Percentiles rank a stretch among this genome's conserved stretches.
Evolutionary conservation across 2,329 filamentous ascomycete genomes (phyloP).

Genomic region (Sarocladium kiliense): DNA sequence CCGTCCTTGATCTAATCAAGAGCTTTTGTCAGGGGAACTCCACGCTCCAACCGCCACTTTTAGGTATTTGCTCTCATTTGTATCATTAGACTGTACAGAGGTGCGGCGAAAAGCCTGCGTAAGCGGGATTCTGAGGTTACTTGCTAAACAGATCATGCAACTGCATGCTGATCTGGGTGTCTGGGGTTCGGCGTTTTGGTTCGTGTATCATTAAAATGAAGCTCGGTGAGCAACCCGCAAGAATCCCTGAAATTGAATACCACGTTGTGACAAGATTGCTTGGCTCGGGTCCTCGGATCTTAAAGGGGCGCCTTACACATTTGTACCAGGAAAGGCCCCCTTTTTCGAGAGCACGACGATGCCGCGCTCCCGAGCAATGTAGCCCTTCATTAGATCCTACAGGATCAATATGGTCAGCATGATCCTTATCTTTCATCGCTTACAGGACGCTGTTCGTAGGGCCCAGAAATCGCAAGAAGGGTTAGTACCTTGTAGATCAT

Average conservation of each 20-base stretch:
- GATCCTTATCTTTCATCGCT: no score
- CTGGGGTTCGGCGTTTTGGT: not conserved
- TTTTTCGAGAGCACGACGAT: conserved; percentile 91
- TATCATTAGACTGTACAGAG: conserved; percentile 6
- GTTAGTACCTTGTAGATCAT: conserved; percentile 89
- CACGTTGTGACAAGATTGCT: not conserved
- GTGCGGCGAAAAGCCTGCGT: conserved; percentile 1
- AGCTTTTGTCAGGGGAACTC: conserved; percentile 27
- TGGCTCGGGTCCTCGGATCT: no score
- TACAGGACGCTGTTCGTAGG: no score
- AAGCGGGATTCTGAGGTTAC: not conserved
- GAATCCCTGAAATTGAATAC: not conserved
- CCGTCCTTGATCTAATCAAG: not conserved
- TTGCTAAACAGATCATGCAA: not conserved
- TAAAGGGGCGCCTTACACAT: not conserved
- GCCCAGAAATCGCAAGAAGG: not conserved
- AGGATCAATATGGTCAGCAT: not conserved
- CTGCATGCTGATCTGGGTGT: not conserved
- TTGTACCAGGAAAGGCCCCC: conserved; percentile 86
- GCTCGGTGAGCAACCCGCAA: not conserved
- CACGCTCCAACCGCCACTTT: conserved; percentile 42
- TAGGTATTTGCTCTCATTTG: conserved; percentile 14
- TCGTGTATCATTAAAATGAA: not conserved
- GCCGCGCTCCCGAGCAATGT: conserved; percentile 85
- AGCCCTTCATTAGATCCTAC: conserved; percentile 93